Evolutionary conservation across 345 rosid genomes (phyloP).

Genomic region (Sisymbrium irio): DNA sequence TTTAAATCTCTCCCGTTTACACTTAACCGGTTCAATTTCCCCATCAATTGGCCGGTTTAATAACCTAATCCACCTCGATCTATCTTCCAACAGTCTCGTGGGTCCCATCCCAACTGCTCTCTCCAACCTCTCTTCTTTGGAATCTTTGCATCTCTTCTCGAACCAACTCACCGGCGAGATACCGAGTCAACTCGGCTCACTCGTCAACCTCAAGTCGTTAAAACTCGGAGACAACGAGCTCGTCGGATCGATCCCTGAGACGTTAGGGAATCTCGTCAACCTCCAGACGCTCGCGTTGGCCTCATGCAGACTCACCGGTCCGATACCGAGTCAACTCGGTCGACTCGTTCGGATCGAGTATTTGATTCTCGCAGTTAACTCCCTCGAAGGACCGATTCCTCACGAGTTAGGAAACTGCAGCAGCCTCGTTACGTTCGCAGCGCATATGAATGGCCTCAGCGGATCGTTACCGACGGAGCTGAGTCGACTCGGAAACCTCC

Average conservation of each 20-base stretch:
- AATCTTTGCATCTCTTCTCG: slow-evolving; percentile 53
- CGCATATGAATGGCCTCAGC: slow-evolving; percentile 61
- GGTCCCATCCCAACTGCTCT: slow-evolving; percentile 65
- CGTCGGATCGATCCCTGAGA: slow-evolving; percentile 50
- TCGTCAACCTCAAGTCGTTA: slow-evolving; percentile 58
- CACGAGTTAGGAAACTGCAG: slow-evolving; percentile 47
- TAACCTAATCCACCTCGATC: slow-evolving; percentile 60
- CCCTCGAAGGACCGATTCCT: slow-evolving; percentile 63
- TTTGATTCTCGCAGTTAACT: slow-evolving; percentile 59
- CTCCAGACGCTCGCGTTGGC: slow-evolving; percentile 59
- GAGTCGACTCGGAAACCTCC: slow-evolving; percentile 53
- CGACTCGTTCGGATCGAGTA: slow-evolving; percentile 45
- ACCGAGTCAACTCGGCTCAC: slow-evolving; percentile 57
- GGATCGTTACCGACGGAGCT: slow-evolving; percentile 59
- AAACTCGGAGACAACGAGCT: slow-evolving; percentile 67
- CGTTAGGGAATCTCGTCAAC: slow-evolving; percentile 58
- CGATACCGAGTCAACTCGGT: slow-evolving; percentile 77
- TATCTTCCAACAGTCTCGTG: slow-evolving; percentile 56
- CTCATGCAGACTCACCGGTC: slow-evolving; percentile 62
- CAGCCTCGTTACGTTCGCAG: slow-evolving; percentile 49
- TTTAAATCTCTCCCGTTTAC: slow-evolving; percentile 60
- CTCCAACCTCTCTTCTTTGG: slow-evolving; percentile 64
- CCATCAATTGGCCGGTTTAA: slow-evolving; percentile 42
- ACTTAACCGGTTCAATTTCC: slow-evolving; percentile 64
- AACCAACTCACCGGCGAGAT: slow-evolving; percentile 67